These are phyloP conservation scores for Rhododendron ovatum DNA, from an alignment of 148 eudicot species.

Conservation along the genomic window DNA sequence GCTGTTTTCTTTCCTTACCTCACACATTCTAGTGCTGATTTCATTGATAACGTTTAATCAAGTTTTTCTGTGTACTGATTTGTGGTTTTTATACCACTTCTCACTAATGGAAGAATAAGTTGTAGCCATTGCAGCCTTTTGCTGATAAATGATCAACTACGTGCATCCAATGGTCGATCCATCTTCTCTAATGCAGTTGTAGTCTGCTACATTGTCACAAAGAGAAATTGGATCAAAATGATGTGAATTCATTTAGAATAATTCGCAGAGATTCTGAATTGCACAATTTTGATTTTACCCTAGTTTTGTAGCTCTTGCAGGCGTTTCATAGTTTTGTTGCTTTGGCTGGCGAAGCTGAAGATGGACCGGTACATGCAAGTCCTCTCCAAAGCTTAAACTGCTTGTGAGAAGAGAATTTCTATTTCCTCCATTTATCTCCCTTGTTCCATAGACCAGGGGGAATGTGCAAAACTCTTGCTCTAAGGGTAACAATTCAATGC, in stretches of 20 bases:
- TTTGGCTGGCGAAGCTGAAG: conserved; percentile 41
- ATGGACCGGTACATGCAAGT: conserved; percentile 25
- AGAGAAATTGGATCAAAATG: conserved; percentile 12
- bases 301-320: neutral
- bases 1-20: conserved; percentile 8
- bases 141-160: conserved; percentile 5
- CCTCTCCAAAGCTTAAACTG: conserved; percentile 27
- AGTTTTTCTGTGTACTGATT: conserved; percentile 6
- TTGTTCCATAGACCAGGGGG: conserved; percentile 37
- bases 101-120: conserved; percentile 21
- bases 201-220: conserved; percentile 37
- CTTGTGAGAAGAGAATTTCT: conserved; percentile 8
- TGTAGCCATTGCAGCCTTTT: conserved; percentile 17
- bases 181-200: conserved; percentile 39
- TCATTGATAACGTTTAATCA: conserved; percentile 14
- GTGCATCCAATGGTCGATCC: conserved; percentile 1
- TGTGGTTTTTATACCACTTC: conserved; percentile 27
- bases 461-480: neutral
- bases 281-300: neutral
- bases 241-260: neutral
- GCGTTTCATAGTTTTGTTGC: conserved; percentile 14
- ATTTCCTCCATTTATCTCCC: conserved; percentile 23
- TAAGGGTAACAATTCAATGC: neutral
- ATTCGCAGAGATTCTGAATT: neutral
- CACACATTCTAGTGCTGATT: conserved; percentile 20